Evolutionary conservation across 2,329 filamentous ascomycete species (phyloP), one percentile per base, ranked within the genome.

Genomic region (Didymellaceae sp.): DNA sequence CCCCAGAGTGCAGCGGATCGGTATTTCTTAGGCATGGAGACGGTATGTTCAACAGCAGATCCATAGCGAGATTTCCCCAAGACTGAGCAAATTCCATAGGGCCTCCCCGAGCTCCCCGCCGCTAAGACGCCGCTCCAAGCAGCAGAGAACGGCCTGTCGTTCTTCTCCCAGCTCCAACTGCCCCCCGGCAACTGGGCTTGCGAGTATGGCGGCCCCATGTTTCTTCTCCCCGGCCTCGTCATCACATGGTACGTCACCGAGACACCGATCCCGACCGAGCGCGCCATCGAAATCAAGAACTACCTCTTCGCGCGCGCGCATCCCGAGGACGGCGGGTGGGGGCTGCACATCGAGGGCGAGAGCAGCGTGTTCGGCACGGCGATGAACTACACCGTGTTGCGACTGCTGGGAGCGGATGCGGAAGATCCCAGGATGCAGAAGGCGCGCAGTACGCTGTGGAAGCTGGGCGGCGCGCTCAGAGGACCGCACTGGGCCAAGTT

Each of bases 201-300:
- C 77, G 94, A 99, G 72, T 99, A 99, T 76, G 94, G 94, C 45
- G 94, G 94, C 0, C 94, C 94, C 4, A 93, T 97, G 90, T 99
- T 99, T 69, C 82, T 97, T 30, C 80, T 97, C 1, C 91, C 93
- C 0, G 90, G 93, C 34, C 72, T 96, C 17, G 85, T 97, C 55
- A 85, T 96, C 61, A 82, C 89, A 21, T 95, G 90, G 86, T 92
- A 96, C 71, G 88, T 88, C 43, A 97, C 92, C 55, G 86, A 92
- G 69, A 96, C 91, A 43, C 88, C 89, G 4, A 90, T 99, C 49
- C 86, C 91, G 1, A 83, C 85, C 54, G 85, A 89, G 51, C 87
- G 91, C 71, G 86, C 87, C 17, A 90, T 86, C 34, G 94, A 96
- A 73, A 95, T 99, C 68, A 93, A 88, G 70, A 91, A 93, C 62